phyloP scores from a whole-genome alignment of 164 flowering plant genomes.

The Vitis cinerea region DNA sequence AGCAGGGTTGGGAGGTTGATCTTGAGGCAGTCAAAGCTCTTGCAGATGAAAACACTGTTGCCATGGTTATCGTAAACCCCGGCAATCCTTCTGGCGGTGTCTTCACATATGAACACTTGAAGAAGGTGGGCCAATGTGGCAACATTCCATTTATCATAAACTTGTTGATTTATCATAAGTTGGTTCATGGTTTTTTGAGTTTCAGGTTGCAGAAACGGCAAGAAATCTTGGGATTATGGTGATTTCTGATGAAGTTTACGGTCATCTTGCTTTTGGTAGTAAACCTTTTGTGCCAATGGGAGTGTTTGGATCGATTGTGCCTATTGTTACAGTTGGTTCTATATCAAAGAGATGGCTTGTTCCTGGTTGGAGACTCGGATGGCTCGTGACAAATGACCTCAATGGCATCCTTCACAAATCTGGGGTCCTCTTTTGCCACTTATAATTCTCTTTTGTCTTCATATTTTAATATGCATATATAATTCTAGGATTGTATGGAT shows the following conservation, averaged over 20 bases:
- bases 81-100: slow-evolving; percentile 70
- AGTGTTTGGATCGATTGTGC: slow-evolving; percentile 42
- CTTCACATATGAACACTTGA: slow-evolving; percentile 36
- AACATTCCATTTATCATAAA: background rate
- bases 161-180: background rate
- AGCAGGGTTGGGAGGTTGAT: slow-evolving; percentile 60
- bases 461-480: no score
- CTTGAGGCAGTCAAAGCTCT: slow-evolving; percentile 42
- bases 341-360: slow-evolving; percentile 61
- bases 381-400: slow-evolving; percentile 51
- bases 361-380: slow-evolving; percentile 71
- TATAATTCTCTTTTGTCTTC: background rate
- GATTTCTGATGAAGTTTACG: slow-evolving; percentile 65
- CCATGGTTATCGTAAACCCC: slow-evolving; percentile 57
- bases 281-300: slow-evolving; percentile 59
- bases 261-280: slow-evolving; percentile 41
- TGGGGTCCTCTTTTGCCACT: slow-evolving; percentile 34
- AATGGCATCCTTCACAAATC: slow-evolving; percentile 34
- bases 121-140: slow-evolving; percentile 30
- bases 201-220: slow-evolving; percentile 59
- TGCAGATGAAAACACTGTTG: slow-evolving; percentile 59
- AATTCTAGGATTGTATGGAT: no score
- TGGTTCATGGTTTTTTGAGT: background rate
- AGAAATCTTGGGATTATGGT: slow-evolving; percentile 50
- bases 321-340: slow-evolving; percentile 58